Conservation (phyloP, 2,329 filamentous ascomycete species). For the Pseudogymnoascus sp. region DNA sequence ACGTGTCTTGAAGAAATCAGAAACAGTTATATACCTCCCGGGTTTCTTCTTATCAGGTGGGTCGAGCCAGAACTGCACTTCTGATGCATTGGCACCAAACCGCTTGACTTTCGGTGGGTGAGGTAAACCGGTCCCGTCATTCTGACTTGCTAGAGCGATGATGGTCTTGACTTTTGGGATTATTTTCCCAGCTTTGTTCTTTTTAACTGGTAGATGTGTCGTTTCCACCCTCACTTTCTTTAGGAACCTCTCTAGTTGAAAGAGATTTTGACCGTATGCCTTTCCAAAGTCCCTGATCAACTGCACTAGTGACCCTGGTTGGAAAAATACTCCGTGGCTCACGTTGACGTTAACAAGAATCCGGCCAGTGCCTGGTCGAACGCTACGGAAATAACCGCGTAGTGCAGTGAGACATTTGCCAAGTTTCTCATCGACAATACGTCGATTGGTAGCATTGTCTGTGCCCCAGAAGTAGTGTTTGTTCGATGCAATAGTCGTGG, state of each 20-base stretch:
- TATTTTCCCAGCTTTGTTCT: constrained; percentile 28
- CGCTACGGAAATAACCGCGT: constrained; percentile 55
- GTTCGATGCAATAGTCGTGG: constrained; percentile 22
- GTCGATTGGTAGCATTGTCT: neutral
- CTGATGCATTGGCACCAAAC: constrained; percentile 40
- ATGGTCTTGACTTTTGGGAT: constrained; percentile 39
- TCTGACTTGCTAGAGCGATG: constrained; percentile 34
- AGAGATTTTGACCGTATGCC: constrained; percentile 13
- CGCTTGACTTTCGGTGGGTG: constrained; percentile 30
- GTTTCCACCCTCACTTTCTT: constrained; percentile 34
- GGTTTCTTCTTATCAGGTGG: constrained; percentile 27
- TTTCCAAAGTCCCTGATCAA: constrained; percentile 31
- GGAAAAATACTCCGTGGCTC: constrained; percentile 50
- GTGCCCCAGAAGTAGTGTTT: constrained; percentile 15
- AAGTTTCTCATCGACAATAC: constrained; percentile 26
- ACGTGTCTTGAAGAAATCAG: constrained; percentile 41
- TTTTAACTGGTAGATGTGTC: constrained; percentile 32
- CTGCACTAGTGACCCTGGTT: constrained; percentile 34
- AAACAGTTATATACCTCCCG: constrained; percentile 43
- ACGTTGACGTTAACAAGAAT: constrained; percentile 58
- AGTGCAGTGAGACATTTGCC: constrained; percentile 47
- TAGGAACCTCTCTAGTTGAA: constrained; percentile 24
- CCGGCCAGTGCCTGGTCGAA: constrained; percentile 49
- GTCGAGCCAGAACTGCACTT: constrained; percentile 48
- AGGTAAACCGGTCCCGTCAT: constrained; percentile 30